A percentile compares a stretch with the other conserved stretches of the same genome.
Evolutionary conservation across 2,329 filamentous ascomycete genomes (phyloP).

Genomic region (Cercospora sojina): DNA sequence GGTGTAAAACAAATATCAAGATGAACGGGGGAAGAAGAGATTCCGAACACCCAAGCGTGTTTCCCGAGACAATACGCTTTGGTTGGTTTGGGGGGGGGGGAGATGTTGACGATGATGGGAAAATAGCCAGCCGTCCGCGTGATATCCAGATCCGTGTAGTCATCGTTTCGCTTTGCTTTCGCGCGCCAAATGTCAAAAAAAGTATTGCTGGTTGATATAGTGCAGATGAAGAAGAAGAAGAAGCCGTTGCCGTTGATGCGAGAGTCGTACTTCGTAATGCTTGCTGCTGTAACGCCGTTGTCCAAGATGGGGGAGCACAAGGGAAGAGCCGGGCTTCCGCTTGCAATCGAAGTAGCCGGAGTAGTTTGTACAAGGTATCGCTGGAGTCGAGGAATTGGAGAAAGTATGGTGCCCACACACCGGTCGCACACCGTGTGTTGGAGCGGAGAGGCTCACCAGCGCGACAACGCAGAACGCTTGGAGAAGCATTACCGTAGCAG

Average conservation of each 20-base stretch:
- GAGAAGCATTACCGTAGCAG: constrained; percentile 21
- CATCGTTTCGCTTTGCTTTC: constrained; percentile 1
- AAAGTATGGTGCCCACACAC: constrained; percentile 8
- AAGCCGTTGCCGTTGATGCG: constrained; percentile 27
- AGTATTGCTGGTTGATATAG: constrained; percentile 1
- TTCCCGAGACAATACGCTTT: neutral
- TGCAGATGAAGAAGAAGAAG: constrained; percentile 13
- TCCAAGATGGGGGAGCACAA: constrained; percentile 18
- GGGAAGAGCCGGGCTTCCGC: constrained; percentile 17
- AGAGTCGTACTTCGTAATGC: constrained; percentile 25
- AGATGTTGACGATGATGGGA: neutral
- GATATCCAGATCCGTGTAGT: constrained; percentile 2
- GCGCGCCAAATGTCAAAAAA: neutral
- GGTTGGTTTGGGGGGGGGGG: neutral
- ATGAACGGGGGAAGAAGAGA: neutral
- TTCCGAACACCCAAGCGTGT: neutral
- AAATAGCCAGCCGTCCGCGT: neutral
- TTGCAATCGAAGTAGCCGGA: constrained; percentile 24
- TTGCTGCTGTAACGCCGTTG: constrained; percentile 30
- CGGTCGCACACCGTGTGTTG: constrained; percentile 7
- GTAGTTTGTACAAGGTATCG: constrained; percentile 32
- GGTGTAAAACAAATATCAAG: neutral
- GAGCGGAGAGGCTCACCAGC: constrained; percentile 27
- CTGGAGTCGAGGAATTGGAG: constrained; percentile 15
- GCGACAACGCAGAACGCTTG: constrained; percentile 29